Base-by-base conservation (phyloP, 768 basidiomycete genomes). In the Termitomyces eurrhizus region DNA sequence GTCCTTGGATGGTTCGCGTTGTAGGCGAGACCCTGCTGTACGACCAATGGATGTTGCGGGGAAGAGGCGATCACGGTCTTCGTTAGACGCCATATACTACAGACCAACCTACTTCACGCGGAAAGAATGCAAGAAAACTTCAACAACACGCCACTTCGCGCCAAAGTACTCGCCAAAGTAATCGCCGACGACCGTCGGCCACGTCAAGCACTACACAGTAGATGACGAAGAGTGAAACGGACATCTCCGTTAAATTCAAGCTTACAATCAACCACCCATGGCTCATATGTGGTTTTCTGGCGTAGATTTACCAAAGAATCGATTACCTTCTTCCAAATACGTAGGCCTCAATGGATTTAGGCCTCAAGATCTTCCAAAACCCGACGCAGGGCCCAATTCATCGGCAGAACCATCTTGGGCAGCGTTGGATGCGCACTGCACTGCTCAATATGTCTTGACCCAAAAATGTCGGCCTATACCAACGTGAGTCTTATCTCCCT, bases 41-140 rank as follows among this genome's bases (percentile, higher is more conserved):
- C 84, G 78, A 21, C 84, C 83, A 58, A 86, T 82, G 39, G 86
- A 87, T 2, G 77, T 75, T 18, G 83, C 72, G 52, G 84, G 84
- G 64, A 85, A 85, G 14, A 64, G 60, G 57, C 58, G 62, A 56
- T 71, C 74, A 59, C 77, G 60, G 44, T 70, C 74, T 58, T 76
- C 71, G 64, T 67, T 72, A 51, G 70, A 62, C 26, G 74, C 62
- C 79, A 80, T 81, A 9, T 81, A 9, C 53, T 33, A 21, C 41
- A 55, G 41, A 32, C 11, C 26, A 33, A 33, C 32, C 29, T 13
- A 55, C 54, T 55, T 44, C 12, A 42, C 29, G 32, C 41, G n/a
- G 24, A 42, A 55, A 42, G 26, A 55, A 32, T 21, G 18, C 18
- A 44, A 44, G n/a, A 55, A 8, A 55, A 21, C 41, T 12, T 55